Evolutionary conservation across 768 basidiomycete species (phyloP).

Genomic region (Suillus tomentosus): DNA sequence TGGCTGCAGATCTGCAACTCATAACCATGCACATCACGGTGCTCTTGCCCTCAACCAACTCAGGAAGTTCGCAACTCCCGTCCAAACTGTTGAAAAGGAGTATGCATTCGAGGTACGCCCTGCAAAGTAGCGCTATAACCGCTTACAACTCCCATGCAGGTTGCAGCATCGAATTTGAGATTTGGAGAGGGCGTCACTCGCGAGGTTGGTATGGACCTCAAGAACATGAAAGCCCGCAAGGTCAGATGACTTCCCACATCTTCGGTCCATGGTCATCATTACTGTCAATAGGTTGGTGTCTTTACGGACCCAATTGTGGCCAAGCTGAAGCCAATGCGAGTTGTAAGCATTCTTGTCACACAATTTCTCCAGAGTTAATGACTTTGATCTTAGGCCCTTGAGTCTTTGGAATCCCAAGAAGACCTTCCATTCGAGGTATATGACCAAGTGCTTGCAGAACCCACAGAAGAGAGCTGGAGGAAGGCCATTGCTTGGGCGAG

Average conservation of each 20-base stretch:
- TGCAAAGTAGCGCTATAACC: not conserved
- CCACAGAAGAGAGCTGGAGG: constrained; percentile 88
- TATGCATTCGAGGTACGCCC: constrained; percentile 83
- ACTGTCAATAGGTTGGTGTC: constrained; percentile 74
- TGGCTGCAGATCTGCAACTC: constrained; percentile 52
- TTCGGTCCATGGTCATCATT: constrained; percentile 14
- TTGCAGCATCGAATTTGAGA: constrained; percentile 84
- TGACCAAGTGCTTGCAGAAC: constrained; percentile 83
- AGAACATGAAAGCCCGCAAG: constrained; percentile 90
- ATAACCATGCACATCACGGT: constrained; percentile 39
- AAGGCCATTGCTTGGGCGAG: constrained; percentile 89
- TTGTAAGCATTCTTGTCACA: constrained; percentile 47
- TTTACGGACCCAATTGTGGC: constrained; percentile 90
- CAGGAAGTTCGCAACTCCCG: constrained; percentile 77
- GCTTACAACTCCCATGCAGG: constrained; percentile 40
- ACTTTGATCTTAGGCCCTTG: constrained; percentile 55
- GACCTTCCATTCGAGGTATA: constrained; percentile 82
- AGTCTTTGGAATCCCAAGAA: constrained; percentile 75
- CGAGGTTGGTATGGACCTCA: constrained; percentile 92
- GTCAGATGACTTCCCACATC: constrained; percentile 37
- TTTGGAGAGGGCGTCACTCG: constrained; percentile 90
- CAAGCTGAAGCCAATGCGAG: constrained; percentile 79
- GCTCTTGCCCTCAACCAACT: constrained; percentile 54
- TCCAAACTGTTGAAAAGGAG: constrained; percentile 73
- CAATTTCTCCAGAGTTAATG: not conserved